Conservation (phyloP, 768 basidiomycete genomes). For the Russula sp. region DNA sequence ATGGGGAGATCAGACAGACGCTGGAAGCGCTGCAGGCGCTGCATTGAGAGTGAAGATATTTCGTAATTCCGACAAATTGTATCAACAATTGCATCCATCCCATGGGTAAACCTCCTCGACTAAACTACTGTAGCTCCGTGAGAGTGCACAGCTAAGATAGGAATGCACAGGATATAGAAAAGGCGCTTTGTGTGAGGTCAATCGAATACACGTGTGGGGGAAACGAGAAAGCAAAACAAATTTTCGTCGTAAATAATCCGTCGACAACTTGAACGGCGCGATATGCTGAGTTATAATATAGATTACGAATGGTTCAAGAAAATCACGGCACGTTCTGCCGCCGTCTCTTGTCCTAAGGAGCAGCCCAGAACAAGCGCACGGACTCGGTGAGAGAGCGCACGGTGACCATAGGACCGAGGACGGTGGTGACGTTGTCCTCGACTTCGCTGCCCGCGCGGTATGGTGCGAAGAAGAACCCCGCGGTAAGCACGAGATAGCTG, state of each 20-base stretch:
- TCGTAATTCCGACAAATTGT: background rate
- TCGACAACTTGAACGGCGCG: background rate
- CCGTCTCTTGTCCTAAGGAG: background rate
- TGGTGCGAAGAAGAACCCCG: conserved; percentile 92
- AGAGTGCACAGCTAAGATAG: background rate
- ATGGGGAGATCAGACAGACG: conserved; percentile 36
- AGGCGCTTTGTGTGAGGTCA: background rate
- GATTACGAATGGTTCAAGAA: conserved; percentile 3
- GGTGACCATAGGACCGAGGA: conserved; percentile 4
- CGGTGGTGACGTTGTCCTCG: background rate
- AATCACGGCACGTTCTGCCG: background rate
- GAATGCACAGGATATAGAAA: background rate
- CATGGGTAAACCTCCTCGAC: background rate
- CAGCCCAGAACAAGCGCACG: conserved; percentile 15
- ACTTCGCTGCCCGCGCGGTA: conserved; percentile 25
- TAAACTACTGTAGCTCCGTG: background rate
- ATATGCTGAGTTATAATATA: conserved; percentile 18
- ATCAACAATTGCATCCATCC: background rate
- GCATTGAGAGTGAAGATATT: conserved; percentile 28
- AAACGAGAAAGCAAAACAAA: background rate
- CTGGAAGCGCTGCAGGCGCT: conserved; percentile 41
- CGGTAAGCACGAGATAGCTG: conserved; percentile 86
- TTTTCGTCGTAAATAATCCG: conserved; percentile 4
- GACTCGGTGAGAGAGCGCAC: conserved; percentile 19
- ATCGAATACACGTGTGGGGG: background rate